These are phyloP conservation scores for Vitis riparia DNA, from an alignment of 164 flowering plant species.

Conservation along the genomic window DNA sequence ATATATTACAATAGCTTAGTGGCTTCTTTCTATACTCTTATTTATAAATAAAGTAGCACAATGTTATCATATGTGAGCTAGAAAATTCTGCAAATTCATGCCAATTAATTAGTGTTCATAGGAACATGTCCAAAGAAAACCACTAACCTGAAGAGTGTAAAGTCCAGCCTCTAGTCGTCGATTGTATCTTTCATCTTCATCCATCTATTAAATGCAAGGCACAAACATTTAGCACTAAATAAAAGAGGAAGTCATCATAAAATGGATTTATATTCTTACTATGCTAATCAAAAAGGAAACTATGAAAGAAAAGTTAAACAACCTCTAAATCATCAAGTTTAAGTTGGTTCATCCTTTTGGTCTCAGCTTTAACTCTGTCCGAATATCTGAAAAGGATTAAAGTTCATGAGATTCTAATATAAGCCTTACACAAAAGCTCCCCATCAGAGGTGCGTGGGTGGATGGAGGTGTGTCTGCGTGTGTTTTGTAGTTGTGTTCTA, in stretches of 20 bases:
- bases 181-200: constrained; percentile 90
- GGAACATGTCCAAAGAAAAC: background rate
- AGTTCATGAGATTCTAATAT: too few species aligned
- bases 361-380: constrained; percentile 79
- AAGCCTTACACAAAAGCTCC: too few species aligned
- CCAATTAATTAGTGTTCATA: background rate
- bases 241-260: too few species aligned
- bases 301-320: background rate
- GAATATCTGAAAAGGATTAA: constrained; percentile 55
- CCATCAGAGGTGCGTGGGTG: too few species aligned
- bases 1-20: too few species aligned
- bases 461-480: too few species aligned
- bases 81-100: background rate
- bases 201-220: constrained; percentile 57
- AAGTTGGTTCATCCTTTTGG: constrained; percentile 62
- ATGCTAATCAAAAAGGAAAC: background rate
- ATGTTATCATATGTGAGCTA: background rate
- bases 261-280: background rate
- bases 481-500: too few species aligned
- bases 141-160: constrained; percentile 81
- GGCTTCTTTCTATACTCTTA: too few species aligned
- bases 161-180: constrained; percentile 91
- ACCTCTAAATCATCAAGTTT: constrained; percentile 97
- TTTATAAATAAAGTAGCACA: background rate
- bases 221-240: too few species aligned